Base-by-base conservation (phyloP, 2,329 filamentous ascomycete genomes). In the Colletotrichum nymphaeae region DNA sequence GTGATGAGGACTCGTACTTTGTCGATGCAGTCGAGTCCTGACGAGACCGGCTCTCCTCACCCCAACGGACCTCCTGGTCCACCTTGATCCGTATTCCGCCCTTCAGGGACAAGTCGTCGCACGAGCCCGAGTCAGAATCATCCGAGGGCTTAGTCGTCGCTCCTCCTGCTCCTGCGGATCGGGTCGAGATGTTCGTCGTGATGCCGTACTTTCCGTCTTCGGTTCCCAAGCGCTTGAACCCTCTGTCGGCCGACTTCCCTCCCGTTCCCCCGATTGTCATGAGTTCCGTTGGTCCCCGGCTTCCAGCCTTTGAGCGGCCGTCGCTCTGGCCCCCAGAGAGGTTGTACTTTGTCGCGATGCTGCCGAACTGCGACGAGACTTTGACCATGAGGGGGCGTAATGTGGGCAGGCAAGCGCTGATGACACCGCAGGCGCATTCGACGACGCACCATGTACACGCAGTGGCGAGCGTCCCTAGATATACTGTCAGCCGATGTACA, bases 371-470 rank as follows among this genome's bases (percentile, higher is more conserved):
- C 11, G 65, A 55, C 28, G 69, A 69, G 24, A 72, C 28, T 28
- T 69, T 72, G 8, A 69, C 24, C 69, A 69, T 60, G 24, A 72
- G 65, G 37, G 83, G 82, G n/a, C 84, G 83, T 30, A 86, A 79
- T 0, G 84, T 84, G 5, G 84, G 84, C 0, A 84, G 82, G 69
- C 84, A 86, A 2, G 82, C 84, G 24, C 82, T 82, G 71, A 86
- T 84, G 35, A 85, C 80, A 64, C 81, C 84, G 57, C 78, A 77
- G 2, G 79, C 76, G 14, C 72, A 73, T 57, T 83, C 82, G 32
- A 83, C 77, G 1, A 82, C 72, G 72, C 80, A 80, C 82, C 81
- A 83, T 6, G 77, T 79, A 63, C 76, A 77, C 2, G 80, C 72
- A 12, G 75, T 76, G 16, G 78, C 80, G 3, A 83, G 76, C 1